Evolutionary conservation across 495 filamentous ascomycete genomes (phyloP).

Genomic region (Pseudotulostoma volvatum): DNA sequence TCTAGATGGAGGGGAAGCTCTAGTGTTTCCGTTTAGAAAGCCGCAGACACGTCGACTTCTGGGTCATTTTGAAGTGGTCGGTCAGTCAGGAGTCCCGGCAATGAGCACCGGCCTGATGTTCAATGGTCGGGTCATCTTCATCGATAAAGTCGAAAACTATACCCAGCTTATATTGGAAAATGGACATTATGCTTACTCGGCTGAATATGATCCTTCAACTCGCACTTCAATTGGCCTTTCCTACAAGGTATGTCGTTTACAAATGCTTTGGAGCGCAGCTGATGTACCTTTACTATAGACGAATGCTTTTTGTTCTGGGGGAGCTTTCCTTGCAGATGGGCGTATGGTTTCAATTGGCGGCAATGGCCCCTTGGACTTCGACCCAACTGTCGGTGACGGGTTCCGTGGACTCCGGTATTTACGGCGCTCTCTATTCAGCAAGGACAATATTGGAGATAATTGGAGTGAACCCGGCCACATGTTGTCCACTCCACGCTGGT

Average conservation of each 20-base stretch:
- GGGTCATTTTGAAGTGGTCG: slow-evolving; percentile 33
- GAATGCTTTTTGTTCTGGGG: slow-evolving; percentile 48
- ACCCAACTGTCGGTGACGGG: slow-evolving; percentile 41
- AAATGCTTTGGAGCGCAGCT: too few species aligned
- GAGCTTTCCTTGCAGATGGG: slow-evolving; percentile 42
- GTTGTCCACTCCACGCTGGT: slow-evolving; percentile 39
- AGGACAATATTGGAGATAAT: too few species aligned
- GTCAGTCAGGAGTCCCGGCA: slow-evolving; percentile 41
- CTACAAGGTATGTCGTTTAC: too few species aligned
- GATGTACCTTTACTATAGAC: slow-evolving; percentile 18
- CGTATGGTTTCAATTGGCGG: slow-evolving; percentile 37
- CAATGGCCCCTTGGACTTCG: slow-evolving; percentile 37
- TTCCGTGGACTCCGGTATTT: slow-evolving; percentile 41
- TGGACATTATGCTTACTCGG: slow-evolving; percentile 41
- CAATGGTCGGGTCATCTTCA: slow-evolving; percentile 42
- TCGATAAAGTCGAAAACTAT: slow-evolving; percentile 49
- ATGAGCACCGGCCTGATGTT: slow-evolving; percentile 47
- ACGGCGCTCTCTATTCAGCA: too few species aligned
- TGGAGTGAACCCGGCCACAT: slow-evolving; percentile 44
- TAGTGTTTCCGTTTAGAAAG: too few species aligned
- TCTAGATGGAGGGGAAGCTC: too few species aligned
- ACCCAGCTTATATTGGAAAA: slow-evolving; percentile 37
- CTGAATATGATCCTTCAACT: slow-evolving; percentile 39
- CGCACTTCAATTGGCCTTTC: slow-evolving; percentile 32
- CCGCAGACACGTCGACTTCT: too few species aligned